These are phyloP conservation scores for Curvularia eragrostidis DNA, from an alignment of 2,329 filamentous ascomycete species.

Conservation along the genomic window DNA sequence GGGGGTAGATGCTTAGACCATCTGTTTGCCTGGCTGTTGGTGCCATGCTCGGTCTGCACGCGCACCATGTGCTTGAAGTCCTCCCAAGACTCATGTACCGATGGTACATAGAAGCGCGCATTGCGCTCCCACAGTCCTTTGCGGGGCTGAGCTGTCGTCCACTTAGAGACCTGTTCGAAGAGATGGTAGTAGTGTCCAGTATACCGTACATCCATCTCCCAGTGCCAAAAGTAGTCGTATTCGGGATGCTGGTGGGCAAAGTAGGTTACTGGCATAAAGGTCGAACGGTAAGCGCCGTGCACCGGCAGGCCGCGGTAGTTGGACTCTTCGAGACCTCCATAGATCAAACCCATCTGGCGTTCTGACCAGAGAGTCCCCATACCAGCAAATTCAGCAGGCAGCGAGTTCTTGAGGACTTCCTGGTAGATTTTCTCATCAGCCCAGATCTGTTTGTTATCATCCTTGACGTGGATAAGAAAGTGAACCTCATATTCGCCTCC, in stretches of 20 bases:
- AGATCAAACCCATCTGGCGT: slow-evolving; percentile 62
- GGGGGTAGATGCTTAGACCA: slow-evolving; percentile 51
- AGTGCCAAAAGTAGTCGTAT: slow-evolving; percentile 92
- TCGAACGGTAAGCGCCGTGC: slow-evolving; percentile 72
- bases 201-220: slow-evolving; percentile 93
- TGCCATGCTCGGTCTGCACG: slow-evolving; percentile 64
- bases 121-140: slow-evolving; percentile 80
- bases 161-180: slow-evolving; percentile 70
- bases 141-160: slow-evolving; percentile 72
- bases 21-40: slow-evolving; percentile 53
- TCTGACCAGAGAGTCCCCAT: slow-evolving; percentile 63
- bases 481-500: slow-evolving; percentile 84
- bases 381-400: slow-evolving; percentile 58
- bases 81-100: slow-evolving; percentile 72
- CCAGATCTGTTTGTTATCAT: slow-evolving; percentile 81
- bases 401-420: slow-evolving; percentile 61
- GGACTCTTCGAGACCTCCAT: slow-evolving; percentile 58
- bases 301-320: slow-evolving; percentile 67
- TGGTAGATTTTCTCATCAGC: slow-evolving; percentile 77
- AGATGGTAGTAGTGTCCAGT: slow-evolving; percentile 88
- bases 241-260: slow-evolving; percentile 89
- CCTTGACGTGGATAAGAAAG: slow-evolving; percentile 84
- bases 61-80: slow-evolving; percentile 72
- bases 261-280: slow-evolving; percentile 93
- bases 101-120: slow-evolving; percentile 77